Evolutionary conservation across 179 eudicot species (phyloP).

Genomic region (Beta macrorhiza): DNA sequence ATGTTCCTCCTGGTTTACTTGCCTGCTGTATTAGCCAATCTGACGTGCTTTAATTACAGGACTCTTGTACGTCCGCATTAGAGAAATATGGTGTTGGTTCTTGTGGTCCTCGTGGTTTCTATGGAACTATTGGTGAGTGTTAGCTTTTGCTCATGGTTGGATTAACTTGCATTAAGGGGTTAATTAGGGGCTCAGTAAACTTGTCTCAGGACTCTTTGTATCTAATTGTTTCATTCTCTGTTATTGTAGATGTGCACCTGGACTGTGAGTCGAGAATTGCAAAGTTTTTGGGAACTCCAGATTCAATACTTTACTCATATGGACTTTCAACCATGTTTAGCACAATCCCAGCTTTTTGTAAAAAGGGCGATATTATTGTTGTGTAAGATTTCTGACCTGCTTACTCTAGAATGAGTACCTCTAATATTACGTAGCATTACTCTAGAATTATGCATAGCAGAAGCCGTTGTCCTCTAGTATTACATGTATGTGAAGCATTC

Average conservation of each 20-base stretch:
- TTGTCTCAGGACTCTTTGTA: background rate
- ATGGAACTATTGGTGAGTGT: slow-evolving; percentile 84
- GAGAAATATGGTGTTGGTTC: slow-evolving; percentile 99
- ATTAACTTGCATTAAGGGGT: background rate
- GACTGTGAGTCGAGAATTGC: slow-evolving; percentile 96
- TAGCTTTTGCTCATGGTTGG: background rate
- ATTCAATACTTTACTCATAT: slow-evolving; percentile 86
- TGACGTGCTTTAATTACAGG: slow-evolving; percentile 44
- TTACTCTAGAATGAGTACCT: background rate
- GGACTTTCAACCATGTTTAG: slow-evolving; percentile 97
- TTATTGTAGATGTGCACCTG: slow-evolving; percentile 80
- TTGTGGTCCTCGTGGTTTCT: slow-evolving; percentile 98
- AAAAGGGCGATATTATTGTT: slow-evolving; percentile 83
- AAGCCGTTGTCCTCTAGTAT: background rate
- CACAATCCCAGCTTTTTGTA: slow-evolving; percentile 92
- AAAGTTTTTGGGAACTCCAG: slow-evolving; percentile 89
- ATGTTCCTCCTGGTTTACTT: background rate
- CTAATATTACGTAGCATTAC: background rate
- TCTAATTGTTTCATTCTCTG: slow-evolving; percentile 6
- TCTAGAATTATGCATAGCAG: background rate
- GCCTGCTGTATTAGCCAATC: slow-evolving; percentile 7
- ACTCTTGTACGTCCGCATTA: slow-evolving; percentile 75
- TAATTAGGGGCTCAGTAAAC: background rate
- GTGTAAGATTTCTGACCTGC: slow-evolving; percentile 41
- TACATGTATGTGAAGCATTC: background rate